Evolutionary conservation across 441 rosid species (phyloP).

Genomic region (Erodium trifolium): DNA sequence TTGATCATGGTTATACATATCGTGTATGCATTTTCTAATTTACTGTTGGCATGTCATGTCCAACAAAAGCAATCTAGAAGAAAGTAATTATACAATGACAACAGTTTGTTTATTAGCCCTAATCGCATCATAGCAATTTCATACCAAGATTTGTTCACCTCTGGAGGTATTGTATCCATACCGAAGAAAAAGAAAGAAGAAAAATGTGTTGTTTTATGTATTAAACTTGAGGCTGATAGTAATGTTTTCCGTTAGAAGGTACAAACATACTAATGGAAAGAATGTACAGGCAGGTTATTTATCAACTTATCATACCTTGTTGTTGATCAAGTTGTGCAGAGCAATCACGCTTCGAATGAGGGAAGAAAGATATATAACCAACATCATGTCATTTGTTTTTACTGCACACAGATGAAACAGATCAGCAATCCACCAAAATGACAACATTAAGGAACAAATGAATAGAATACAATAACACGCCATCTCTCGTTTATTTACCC

Average conservation of each 20-base stretch:
- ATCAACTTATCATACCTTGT: slow-evolving; percentile 33
- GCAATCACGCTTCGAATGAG: slow-evolving; percentile 55
- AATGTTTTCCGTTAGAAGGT: too few relatives aligned
- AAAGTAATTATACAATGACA: too few relatives aligned
- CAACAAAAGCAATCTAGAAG: not conserved
- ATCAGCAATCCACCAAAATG: slow-evolving; percentile 7
- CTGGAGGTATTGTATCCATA: too few relatives aligned
- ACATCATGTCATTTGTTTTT: slow-evolving; percentile 67
- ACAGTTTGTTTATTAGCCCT: too few relatives aligned
- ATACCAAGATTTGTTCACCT: too few relatives aligned
- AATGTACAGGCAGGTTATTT: not conserved
- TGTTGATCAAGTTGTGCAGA: slow-evolving; percentile 56
- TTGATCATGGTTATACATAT: not conserved
- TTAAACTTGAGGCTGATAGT: not conserved
- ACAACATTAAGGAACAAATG: not conserved
- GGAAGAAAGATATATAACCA: slow-evolving; percentile 52
- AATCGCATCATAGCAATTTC: too few relatives aligned
- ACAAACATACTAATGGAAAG: not conserved
- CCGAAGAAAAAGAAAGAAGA: too few relatives aligned
- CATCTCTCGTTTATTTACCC: slow-evolving; percentile 28
- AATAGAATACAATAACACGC: not conserved
- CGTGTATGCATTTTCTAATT: not conserved
- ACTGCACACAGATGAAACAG: slow-evolving; percentile 26
- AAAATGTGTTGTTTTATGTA: not conserved
- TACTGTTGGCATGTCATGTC: not conserved